Evolutionary conservation across 176 grass and related monocot species (phyloP).

Genomic region (Elaeis guineensis): DNA sequence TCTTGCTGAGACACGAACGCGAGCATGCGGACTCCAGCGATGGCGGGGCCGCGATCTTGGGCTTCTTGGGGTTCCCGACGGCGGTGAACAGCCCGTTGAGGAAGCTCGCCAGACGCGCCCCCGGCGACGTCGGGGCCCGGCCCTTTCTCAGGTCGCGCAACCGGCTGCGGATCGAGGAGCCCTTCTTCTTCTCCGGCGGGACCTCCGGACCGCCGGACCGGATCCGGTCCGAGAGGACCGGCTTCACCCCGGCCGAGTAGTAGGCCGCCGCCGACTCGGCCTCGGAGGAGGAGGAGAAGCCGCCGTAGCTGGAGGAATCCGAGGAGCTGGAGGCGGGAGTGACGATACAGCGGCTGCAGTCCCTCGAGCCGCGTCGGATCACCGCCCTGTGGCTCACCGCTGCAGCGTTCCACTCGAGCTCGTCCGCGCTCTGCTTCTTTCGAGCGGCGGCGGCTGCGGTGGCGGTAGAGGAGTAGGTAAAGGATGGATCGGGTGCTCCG

Average conservation of each 20-base stretch:
- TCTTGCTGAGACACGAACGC: constrained; percentile 1
- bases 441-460: too few relatives aligned
- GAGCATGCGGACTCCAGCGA: background rate
- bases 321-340: constrained; percentile 42
- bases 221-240: background rate
- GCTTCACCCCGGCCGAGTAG: constrained; percentile 2
- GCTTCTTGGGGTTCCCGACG: constrained; percentile 22
- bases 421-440: too few relatives aligned
- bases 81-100: constrained; percentile 40
- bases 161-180: constrained; percentile 22
- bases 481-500: too few relatives aligned
- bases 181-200: constrained; percentile 24
- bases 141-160: background rate
- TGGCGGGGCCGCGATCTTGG: constrained; percentile 4
- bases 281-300: constrained; percentile 31
- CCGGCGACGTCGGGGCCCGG: constrained; percentile 15
- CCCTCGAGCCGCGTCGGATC: constrained; percentile 25
- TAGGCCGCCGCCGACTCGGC: constrained; percentile 24
- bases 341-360: background rate
- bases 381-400: background rate
- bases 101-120: constrained; percentile 26
- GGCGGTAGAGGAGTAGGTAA: too few relatives aligned
- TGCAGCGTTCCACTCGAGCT: background rate
- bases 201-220: background rate
- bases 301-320: constrained; percentile 35